Evolutionary conservation across 192 early-diverging fungal genomes (phyloP), one percentile per base, ranked within the genome.

Genomic region (Podila horticola): DNA sequence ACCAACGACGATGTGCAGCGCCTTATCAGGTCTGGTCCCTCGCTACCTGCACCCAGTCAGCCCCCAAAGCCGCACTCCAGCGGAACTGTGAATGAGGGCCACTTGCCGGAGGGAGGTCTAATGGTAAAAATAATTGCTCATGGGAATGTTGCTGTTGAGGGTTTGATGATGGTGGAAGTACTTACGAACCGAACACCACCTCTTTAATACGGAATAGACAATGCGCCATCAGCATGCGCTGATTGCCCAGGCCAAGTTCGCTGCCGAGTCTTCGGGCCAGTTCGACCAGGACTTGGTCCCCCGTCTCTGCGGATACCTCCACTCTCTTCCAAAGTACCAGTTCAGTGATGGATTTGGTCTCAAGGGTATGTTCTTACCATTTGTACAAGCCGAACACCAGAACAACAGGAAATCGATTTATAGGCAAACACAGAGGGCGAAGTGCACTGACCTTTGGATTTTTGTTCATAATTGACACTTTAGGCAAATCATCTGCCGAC

Each of bases 1-100:
- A 74, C 84, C 24, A 59, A 68, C 2, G 81, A 85, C 20, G 88
- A 87, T 70, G 74, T 88, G 33, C 64, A 77, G 51, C 69, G 75
- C 9, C 77, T 88, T 17, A 51, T 85, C 31, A 65, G 55, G n/a
- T 74, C 74, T 48, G 86, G 88, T 48, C 86, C 87, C 62, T 34
- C 60, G 3, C 28, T 83, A 6, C 71, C 75, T 28, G 51, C 71
- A 8, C 51, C 57, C 34, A 66, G 60, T 66, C 81, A 60, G 34
- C 68, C 52, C 60, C 59, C 57, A 26, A 51, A 48, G 45, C 48
- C 69, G 28, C 36, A 77, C 24, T 22, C 65, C 31, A 65, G 61
- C 36, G 68, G 69, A 48, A 50, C 55, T 29, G 31, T 68, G 67
- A 66, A 69, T 12, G 59, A 74, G 20, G 48, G 64, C 5, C 58